Conservation (phyloP, 73 alveolate genomes). For the Tetrahymena malaccensis region DNA sequence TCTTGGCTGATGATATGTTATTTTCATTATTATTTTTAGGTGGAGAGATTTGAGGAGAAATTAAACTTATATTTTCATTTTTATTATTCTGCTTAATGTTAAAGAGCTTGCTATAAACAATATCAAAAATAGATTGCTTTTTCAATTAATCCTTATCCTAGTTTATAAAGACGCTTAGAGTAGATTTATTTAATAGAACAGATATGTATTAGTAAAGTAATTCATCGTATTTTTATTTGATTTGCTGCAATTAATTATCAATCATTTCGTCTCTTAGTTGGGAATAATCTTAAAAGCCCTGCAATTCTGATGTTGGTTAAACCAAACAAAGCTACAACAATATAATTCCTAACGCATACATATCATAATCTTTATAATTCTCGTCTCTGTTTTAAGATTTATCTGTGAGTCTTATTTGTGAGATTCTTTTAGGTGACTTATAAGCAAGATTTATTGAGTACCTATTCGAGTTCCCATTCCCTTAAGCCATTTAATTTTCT, state of each 20-base stretch:
- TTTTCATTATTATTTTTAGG: not conserved
- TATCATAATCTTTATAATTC: not conserved
- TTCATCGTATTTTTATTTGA: not conserved
- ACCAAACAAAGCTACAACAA: not conserved
- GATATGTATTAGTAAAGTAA: not conserved
- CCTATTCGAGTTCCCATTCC: not conserved
- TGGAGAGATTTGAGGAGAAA: not conserved
- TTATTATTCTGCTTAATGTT: not conserved
- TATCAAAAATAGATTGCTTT: not conserved
- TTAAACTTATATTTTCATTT: no score
- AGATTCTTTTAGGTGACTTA: not conserved
- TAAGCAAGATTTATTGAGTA: not conserved
- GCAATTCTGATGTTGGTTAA: not conserved
- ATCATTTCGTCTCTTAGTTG: not conserved
- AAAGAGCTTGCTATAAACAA: not conserved
- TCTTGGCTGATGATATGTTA: not conserved
- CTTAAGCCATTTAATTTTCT: not conserved
- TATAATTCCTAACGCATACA: not conserved
- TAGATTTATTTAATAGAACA: not conserved
- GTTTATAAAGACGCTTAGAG: not conserved
- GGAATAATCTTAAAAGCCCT: not conserved
- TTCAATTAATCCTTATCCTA: not conserved
- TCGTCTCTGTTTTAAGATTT: not conserved
- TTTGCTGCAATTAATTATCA: not conserved
- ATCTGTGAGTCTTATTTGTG: not conserved